Conservation (phyloP, 441 rosid species). For the Melastoma candidum region DNA sequence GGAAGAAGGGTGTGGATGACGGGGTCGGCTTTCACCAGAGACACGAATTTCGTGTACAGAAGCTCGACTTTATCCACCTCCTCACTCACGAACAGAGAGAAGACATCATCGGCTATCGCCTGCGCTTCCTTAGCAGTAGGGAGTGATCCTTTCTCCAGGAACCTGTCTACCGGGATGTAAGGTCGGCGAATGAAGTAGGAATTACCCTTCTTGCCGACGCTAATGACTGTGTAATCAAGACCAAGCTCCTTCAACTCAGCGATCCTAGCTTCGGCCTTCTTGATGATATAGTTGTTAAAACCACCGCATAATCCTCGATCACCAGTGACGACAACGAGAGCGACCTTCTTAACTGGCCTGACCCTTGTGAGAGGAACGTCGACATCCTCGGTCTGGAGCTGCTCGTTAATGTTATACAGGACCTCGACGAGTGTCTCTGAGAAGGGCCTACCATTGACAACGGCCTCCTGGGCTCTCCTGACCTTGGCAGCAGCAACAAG, state of each 20-base stretch:
- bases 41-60: conserved; percentile 81
- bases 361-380: conserved; percentile 73
- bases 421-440: conserved; percentile 82
- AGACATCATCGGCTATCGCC: background rate
- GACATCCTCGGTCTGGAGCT: conserved; percentile 68
- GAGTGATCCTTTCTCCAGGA: background rate
- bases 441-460: conserved; percentile 80
- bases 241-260: conserved; percentile 43
- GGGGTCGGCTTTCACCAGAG: conserved; percentile 73
- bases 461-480: conserved; percentile 94
- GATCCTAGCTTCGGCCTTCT: conserved; percentile 56
- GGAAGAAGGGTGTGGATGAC: conserved; percentile 82
- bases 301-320: conserved; percentile 91
- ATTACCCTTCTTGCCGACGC: conserved; percentile 42
- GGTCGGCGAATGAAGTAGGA: conserved; percentile 51
- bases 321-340: conserved; percentile 74
- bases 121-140: background rate
- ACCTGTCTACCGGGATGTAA: conserved; percentile 18
- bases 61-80: conserved; percentile 81
- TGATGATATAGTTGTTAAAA: conserved; percentile 51
- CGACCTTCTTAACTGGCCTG: conserved; percentile 74
- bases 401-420: conserved; percentile 80
- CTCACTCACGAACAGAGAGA: conserved; percentile 20
- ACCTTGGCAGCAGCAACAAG: conserved; percentile 95
- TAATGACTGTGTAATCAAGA: conserved; percentile 25